Base-by-base conservation (phyloP, 169 alveolate genomes). In the Eimeria maxima region DNA sequence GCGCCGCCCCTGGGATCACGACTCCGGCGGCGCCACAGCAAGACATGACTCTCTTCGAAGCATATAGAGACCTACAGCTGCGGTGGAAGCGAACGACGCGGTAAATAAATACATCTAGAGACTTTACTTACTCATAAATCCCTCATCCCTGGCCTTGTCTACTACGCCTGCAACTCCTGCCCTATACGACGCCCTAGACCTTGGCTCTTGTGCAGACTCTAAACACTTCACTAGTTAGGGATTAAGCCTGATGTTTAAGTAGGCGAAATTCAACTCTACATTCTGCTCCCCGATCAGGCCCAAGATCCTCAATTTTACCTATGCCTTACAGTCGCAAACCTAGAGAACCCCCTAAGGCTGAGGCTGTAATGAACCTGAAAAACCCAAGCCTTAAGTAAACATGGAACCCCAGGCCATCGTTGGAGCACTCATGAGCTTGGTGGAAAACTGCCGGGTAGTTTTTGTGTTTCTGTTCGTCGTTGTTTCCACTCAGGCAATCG, bases 11-110 rank as follows among this genome's bases (percentile, higher is more conserved):
- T 16, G 94, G 83, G 22, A 83, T 65, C 67, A 44, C 63, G 44
- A 63, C 94, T 11, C 83, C 94, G 42, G 94, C 94, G 24, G 78
- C 92, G 45, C 93, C 69, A 67, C 96, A 42, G 84, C 87, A 92
- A 63, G 96, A 92, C 42, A 55, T 92, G 80, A 78, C 74, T 63
- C 55, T 92, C 47, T 92, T 92, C 50, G 92, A 76, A 53, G 55
- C 96, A n/a, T 92, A 92, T 44, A 69, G 86, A 78, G 96, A 92
- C 71, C 74, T 92, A 33, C 96, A 92, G 92, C 92, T 92, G 47
- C 47, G 92, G 74, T 92, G 96, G 96, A 92, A 65, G 74, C 55
- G 78, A 76, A 92, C 96, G 6, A 74, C 91, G 29, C 80, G 96
- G 86, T 87, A 76, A 45, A n/a, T 57, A 29, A 65, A 92, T 83